A percentile compares a stretch with the other conserved stretches of the same genome.
Evolutionary conservation across 805 yeast species (phyloP).

Genomic region (Deakozyma indianensis): DNA sequence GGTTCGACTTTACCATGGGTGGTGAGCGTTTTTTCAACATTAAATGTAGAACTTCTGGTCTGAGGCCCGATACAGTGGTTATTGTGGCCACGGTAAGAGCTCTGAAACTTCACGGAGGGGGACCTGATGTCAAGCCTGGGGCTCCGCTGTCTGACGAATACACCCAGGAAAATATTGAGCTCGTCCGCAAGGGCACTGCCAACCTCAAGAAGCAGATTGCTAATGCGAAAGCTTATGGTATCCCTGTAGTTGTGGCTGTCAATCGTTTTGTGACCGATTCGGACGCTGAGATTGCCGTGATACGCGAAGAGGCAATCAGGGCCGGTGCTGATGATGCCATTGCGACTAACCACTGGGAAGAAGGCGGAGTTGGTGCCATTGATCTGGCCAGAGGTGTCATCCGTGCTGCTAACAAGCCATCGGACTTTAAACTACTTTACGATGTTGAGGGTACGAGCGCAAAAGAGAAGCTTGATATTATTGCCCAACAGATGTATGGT

Average conservation of each 20-base stretch:
- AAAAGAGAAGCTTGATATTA: constrained; percentile 63
- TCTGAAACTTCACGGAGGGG: constrained; percentile 95
- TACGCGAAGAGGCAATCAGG: constrained; percentile 61
- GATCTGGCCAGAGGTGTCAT: constrained; percentile 75
- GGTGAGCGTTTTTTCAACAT: constrained; percentile 95
- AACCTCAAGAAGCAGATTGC: constrained; percentile 83
- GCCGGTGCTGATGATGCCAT: constrained; percentile 95
- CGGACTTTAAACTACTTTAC: constrained; percentile 49
- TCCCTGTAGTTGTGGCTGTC: constrained; percentile 91
- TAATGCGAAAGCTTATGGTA: constrained; percentile 71
- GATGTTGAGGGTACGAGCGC: constrained; percentile 50
- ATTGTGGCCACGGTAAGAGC: constrained; percentile 95
- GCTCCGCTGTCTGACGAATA: constrained; percentile 73
- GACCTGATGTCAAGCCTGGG: constrained; percentile 93
- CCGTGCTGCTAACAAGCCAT: constrained; percentile 36
- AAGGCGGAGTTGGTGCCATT: constrained; percentile 87
- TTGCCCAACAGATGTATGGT: constrained; percentile 86
- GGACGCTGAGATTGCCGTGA: constrained; percentile 61
- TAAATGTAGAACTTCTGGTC: constrained; percentile 85
- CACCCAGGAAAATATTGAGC: constrained; percentile 64
- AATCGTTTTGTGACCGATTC: constrained; percentile 79
- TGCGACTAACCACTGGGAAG: constrained; percentile 85
- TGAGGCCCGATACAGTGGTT: constrained; percentile 78
- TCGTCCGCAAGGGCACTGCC: constrained; percentile 65
- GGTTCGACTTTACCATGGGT: constrained; percentile 98